Evolutionary conservation across 345 rosid genomes (phyloP), one percentile per base, ranked within the genome.

Genomic region (Microthlaspi erraticum): DNA sequence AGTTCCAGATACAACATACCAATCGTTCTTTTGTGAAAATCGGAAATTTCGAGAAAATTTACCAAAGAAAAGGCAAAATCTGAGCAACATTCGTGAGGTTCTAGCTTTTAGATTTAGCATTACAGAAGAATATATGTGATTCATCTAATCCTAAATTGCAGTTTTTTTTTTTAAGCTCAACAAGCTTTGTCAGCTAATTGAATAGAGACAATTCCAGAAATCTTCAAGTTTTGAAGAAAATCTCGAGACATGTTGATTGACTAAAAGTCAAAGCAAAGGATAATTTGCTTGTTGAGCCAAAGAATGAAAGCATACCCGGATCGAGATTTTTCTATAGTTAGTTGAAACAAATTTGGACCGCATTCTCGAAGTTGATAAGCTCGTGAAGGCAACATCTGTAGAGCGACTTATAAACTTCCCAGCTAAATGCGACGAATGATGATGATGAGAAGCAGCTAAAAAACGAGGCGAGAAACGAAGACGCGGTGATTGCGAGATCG

Each of bases 281-380:
- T 46, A 61, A 71, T 13, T 52, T 38, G 45, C 29, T 70, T 13
- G 33, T 70, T 2, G 51, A 60, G 8, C 42, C 51, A 49, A 7
- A 4, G 32, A 45, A 43, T 36, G 23, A 51, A 53, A 51, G 3
- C 41, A 31, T 62, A 75, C 79, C 79, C 45, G 51, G 75, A 75
- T 69, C 45, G 79, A 69, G 48, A 75, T 46, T 75, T 62, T 75
- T 48, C 75, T 46, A 9, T 48, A 55, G 6, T 39, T 62, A 12
- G 53, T 75, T 23, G 75, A 55, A 75, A 75, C 79, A 54, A 69
- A 63, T 63, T 46, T 62, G 12, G 79, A 75, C 74, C 60, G 70
- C 75, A 75, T 54, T 46, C 39, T 46, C 19, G 59, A 60, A 53
- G 70, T 46, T 75, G 79, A 69, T 69, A 75, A 75, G 79, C 70